phyloP scores from a whole-genome alignment of 2,329 filamentous ascomycete species.

The Pseudofabraea citricarpa region DNA sequence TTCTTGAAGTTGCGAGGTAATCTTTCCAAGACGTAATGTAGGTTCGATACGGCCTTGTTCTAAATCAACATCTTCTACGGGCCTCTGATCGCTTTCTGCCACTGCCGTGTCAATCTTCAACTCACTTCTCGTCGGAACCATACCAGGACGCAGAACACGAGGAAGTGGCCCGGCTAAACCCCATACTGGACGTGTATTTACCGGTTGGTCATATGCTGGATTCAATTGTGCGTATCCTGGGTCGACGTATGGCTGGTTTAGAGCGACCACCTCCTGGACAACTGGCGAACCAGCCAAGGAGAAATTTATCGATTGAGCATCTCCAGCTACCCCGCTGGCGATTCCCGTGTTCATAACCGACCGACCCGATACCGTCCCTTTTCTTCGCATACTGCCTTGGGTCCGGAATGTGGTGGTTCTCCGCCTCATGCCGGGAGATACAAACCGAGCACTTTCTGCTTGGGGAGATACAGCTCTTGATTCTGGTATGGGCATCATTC shows the following conservation, averaged over 20 bases:
- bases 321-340: constrained; percentile 9
- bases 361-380: background rate
- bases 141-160: constrained; percentile 46
- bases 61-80: constrained; percentile 36
- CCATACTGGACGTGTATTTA: constrained; percentile 45
- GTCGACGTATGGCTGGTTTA: constrained; percentile 42
- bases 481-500: constrained; percentile 2
- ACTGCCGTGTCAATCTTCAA: constrained; percentile 29
- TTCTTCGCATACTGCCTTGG: background rate
- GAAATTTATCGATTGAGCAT: constrained; percentile 17
- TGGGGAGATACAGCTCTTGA: background rate
- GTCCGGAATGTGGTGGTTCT: background rate
- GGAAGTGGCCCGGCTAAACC: constrained; percentile 48
- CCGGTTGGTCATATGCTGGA: constrained; percentile 47
- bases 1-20: constrained; percentile 17
- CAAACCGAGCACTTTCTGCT: background rate
- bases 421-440: background rate
- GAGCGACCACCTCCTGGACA: constrained; percentile 12
- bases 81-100: constrained; percentile 27
- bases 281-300: constrained; percentile 23
- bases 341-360: background rate
- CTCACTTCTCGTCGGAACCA: constrained; percentile 41
- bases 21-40: constrained; percentile 15
- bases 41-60: constrained; percentile 36
- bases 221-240: constrained; percentile 49